These are phyloP conservation scores for Pyrus pyrifolia DNA, from an alignment of 306 rosid genomes.

Conservation along the genomic window DNA sequence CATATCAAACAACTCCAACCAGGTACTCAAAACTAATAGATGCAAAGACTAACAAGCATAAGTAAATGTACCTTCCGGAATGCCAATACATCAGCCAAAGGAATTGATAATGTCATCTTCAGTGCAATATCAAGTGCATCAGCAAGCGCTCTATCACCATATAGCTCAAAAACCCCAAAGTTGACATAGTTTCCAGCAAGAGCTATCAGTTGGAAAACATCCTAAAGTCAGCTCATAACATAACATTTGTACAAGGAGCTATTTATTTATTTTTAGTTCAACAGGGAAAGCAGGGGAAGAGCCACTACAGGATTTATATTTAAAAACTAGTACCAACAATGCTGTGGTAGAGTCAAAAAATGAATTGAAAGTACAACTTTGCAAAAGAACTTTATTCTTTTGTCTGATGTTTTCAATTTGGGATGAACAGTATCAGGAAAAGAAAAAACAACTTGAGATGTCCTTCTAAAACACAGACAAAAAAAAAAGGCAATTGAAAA, in stretches of 20 bases:
- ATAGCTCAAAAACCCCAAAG: constrained; percentile 96
- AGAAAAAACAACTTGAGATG: neutral
- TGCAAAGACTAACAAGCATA: constrained; percentile 4
- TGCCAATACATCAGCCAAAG: constrained; percentile 92
- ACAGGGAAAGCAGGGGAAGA: neutral
- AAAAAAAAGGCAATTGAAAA: neutral
- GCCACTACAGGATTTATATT: neutral
- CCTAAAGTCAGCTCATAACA: constrained; percentile 11
- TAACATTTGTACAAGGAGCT: neutral
- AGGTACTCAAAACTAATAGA: neutral
- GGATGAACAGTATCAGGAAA: neutral
- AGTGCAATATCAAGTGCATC: constrained; percentile 85
- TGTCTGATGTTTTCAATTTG: neutral
- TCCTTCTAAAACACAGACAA: neutral
- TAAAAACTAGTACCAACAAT: neutral
- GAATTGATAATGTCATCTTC: constrained; percentile 84
- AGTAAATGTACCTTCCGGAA: constrained; percentile 67
- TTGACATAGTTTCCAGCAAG: constrained; percentile 96
- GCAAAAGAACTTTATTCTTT: neutral
- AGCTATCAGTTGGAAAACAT: constrained; percentile 47
- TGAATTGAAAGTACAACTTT: neutral
- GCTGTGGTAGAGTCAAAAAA: neutral
- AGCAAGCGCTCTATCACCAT: constrained; percentile 91
- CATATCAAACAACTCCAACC: neutral
- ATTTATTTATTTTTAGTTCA: neutral